Evolutionary conservation across 257 asterid genomes (phyloP).

Genomic region (Primulina tabacum): DNA sequence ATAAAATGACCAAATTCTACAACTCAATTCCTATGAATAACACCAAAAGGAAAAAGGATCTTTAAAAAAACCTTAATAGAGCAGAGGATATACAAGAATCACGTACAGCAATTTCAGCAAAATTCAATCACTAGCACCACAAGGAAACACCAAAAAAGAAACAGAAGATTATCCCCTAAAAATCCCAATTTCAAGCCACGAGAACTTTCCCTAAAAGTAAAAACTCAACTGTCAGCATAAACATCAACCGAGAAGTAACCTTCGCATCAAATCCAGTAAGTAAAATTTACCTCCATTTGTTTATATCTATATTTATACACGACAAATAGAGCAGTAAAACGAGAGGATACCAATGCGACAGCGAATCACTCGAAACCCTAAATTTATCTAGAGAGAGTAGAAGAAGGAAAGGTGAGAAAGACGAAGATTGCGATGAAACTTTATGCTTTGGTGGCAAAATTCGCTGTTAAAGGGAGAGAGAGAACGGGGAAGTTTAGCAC

Average conservation of each 20-base stretch:
- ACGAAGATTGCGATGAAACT: not conserved
- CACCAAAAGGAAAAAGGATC: constrained; percentile 25
- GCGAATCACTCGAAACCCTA: constrained; percentile 3
- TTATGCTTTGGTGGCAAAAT: constrained; percentile 1
- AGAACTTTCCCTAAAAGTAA: not conserved
- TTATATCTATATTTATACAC: too few relatives aligned
- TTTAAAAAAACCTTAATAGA: not conserved
- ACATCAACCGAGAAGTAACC: constrained; percentile 22
- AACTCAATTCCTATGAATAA: constrained; percentile 10
- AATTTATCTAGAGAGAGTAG: not conserved
- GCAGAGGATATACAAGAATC: not conserved
- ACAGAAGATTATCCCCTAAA: constrained; percentile 3
- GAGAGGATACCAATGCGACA: constrained; percentile 4
- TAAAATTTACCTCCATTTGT: not conserved
- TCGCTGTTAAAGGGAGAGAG: constrained; percentile 15
- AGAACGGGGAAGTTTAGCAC: not conserved
- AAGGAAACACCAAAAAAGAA: constrained; percentile 21
- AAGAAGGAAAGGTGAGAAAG: not conserved
- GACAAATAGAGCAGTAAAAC: constrained; percentile 3
- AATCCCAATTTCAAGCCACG: constrained; percentile 23
- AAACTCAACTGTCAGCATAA: constrained; percentile 23
- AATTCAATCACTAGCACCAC: constrained; percentile 23
- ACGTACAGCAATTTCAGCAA: not conserved
- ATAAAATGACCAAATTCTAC: constrained; percentile 27
- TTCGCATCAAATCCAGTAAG: constrained; percentile 28